Percentiles rank a stretch among this genome's conserved stretches.
These are phyloP conservation scores for Podochytrium sp. DNA, from an alignment of 192 early-diverging fungal genomes.

Conservation along the genomic window DNA sequence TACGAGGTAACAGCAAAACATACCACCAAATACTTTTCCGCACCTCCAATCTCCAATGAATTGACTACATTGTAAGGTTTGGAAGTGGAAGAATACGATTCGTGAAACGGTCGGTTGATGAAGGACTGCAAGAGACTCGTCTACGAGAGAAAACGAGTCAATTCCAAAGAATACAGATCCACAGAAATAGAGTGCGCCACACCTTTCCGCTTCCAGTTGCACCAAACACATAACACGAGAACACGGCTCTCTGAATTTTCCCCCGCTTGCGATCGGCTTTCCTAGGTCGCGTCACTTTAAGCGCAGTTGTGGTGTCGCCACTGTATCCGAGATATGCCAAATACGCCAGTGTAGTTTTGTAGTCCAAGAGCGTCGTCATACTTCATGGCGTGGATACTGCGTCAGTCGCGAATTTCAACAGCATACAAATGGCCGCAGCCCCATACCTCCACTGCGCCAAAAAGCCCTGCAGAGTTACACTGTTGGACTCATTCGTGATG, in stretches of 20 bases:
- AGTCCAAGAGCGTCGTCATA: constrained; percentile 94
- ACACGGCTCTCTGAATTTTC: constrained; percentile 87
- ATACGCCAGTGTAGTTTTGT: constrained; percentile 88
- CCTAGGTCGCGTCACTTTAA: constrained; percentile 76
- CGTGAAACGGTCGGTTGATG: constrained; percentile 81
- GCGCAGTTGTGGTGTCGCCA: constrained; percentile 84
- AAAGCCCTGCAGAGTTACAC: constrained; percentile 94
- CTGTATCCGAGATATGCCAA: constrained; percentile 96
- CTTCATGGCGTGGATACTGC: constrained; percentile 43
- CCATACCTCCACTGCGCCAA: constrained; percentile 95
- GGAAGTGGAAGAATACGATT: constrained; percentile 75
- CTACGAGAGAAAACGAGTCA: constrained; percentile 31
- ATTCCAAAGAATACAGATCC: neutral
- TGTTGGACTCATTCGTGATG: constrained; percentile 82
- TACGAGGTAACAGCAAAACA: constrained; percentile 12
- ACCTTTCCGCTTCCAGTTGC: constrained; percentile 92
- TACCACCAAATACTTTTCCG: constrained; percentile 93
- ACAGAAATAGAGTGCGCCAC: neutral
- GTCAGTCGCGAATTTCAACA: constrained; percentile 6
- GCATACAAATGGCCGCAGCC: neutral
- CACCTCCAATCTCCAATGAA: constrained; percentile 92
- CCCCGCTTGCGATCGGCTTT: constrained; percentile 78
- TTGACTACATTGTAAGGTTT: constrained; percentile 86
- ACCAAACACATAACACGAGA: constrained; percentile 94
- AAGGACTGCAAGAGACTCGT: constrained; percentile 84